Evolutionary conservation across 1,284 basidiomycete genomes (phyloP).

Genomic region (Marasmius sp.): DNA sequence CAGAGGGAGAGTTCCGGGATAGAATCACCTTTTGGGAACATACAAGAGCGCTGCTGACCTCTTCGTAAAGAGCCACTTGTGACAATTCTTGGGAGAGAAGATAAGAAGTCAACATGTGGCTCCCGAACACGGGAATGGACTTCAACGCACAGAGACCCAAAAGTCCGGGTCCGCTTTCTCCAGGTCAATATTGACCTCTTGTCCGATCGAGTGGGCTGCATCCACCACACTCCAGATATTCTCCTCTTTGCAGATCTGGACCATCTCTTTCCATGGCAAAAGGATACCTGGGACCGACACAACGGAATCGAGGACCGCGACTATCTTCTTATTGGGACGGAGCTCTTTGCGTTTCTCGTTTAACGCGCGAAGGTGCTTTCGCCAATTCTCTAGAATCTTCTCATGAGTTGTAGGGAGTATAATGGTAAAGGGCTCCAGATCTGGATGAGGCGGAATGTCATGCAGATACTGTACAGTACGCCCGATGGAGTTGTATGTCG

Average conservation of each 20-base stretch:
- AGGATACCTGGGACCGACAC: constrained; percentile 67
- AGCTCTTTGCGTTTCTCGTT: not conserved
- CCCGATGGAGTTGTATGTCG: constrained; percentile 65
- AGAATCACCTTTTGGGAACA: constrained; percentile 64
- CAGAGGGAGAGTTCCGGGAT: constrained; percentile 12
- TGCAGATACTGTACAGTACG: constrained; percentile 59
- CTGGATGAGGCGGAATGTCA: constrained; percentile 57
- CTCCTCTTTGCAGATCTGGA: constrained; percentile 66
- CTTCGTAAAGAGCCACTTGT: constrained; percentile 84
- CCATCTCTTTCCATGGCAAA: constrained; percentile 82
- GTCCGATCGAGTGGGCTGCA: constrained; percentile 83
- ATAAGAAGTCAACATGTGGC: not conserved
- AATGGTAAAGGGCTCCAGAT: constrained; percentile 49
- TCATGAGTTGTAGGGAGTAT: constrained; percentile 66
- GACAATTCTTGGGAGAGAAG: constrained; percentile 56
- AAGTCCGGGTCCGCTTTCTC: constrained; percentile 69
- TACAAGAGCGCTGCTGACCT: constrained; percentile 76
- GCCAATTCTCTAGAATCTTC: constrained; percentile 58
- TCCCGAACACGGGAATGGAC: not conserved
- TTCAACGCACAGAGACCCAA: constrained; percentile 65
- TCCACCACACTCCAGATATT: constrained; percentile 77
- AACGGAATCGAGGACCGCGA: constrained; percentile 79
- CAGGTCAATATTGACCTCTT: constrained; percentile 61
- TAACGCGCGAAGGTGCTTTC: constrained; percentile 32
- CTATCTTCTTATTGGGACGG: constrained; percentile 30